Evolutionary conservation across 164 flowering plant genomes (phyloP), one percentile per base, ranked within the genome.

Genomic region (Kingdonia uniflora): DNA sequence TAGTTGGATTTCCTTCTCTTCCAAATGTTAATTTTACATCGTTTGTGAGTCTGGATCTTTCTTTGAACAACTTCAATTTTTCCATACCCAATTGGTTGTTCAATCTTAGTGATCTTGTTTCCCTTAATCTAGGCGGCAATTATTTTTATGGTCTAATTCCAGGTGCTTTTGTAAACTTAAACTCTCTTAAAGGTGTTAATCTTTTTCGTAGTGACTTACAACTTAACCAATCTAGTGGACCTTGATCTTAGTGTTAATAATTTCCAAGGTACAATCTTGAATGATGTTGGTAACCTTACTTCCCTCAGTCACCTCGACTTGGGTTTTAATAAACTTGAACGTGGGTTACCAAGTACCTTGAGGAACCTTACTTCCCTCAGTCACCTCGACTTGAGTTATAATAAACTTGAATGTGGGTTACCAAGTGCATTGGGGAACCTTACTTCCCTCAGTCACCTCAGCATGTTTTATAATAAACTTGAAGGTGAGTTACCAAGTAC

Each of bases 211-310:
- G 8, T 29, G 4, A 29, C 35, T 29, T 65, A 65, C 23, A 53
- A 57, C 40, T 46, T 74, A 14, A 41, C 26, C 12, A 64, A 55
- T 63, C 65, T 76, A 5, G 51, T 19, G n/a, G 25, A 54, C 10
- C 65, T 76, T 7, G 15, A 24, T 19, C 39, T 69, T 24, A 8
- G 3, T 6, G 12, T 23, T 37, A 76, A 67, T 56, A 23, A n/a
- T 16, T 43, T 76, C 16, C 26, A 33, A 35, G 74, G 76, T 21
- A 59, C 68, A 6, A 40, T 71, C 17, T 66, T 70, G 0, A 41
- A 26, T 43, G 57, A 65, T 5, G 5, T 57, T 8, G 46, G 46
- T n/a, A 49, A 57, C 22, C 21, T 57, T 12, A 17, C 15, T 19
- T 14, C 23, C 3, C 38, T 59, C 11, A 33, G 11, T 10, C 0